Evolutionary conservation across 306 rosid genomes (phyloP), one percentile per base, ranked within the genome.

Genomic region (Pterocarpus santalinus): DNA sequence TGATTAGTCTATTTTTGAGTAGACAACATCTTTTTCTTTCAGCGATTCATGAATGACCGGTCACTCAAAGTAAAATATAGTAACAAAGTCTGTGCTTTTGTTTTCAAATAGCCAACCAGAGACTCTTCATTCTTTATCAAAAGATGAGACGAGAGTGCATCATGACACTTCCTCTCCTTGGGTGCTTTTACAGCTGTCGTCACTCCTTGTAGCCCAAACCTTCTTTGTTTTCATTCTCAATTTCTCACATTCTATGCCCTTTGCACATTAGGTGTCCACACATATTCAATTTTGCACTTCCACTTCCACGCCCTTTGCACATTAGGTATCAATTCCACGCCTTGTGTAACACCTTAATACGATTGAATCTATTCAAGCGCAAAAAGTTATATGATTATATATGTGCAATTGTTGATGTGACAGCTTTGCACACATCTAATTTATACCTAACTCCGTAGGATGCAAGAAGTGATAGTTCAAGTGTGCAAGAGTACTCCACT

Each of bases 151-250:
- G 82, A 80, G 84, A 86, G 84, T 77, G 78, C 78, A 81, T 85
- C 16, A 81, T 85, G 90, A 83, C 86, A 72, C 75, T 32, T 70
- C 72, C 47, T 75, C 78, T 35, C 51, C 65, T 72, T 71, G 91
- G 91, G 80, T 86, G 90, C 91, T 65, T 61, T 79, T 80, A 91
- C 90, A 90, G 94, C 97, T 94, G 97, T 88, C 77, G 0, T 22
- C 28, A 22, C 28, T 22, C 28, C 28, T 22, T 39, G 61, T 80
- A 57, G 52, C 72, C 69, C 63, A 84, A 83, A 60, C 34, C 16
- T 64, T 63, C 46, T 85, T 83, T 86, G 85, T 88, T 80, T 80
- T 80, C 76, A 64, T 82, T 4, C 77, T 80, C 44, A 22, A 22
- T 22, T 22, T 22, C 28, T 22, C 80, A 78, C 90, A 91, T 84